Conservation (phyloP, 2,329 filamentous ascomycete species). For the Calonectria leucothoes region DNA sequence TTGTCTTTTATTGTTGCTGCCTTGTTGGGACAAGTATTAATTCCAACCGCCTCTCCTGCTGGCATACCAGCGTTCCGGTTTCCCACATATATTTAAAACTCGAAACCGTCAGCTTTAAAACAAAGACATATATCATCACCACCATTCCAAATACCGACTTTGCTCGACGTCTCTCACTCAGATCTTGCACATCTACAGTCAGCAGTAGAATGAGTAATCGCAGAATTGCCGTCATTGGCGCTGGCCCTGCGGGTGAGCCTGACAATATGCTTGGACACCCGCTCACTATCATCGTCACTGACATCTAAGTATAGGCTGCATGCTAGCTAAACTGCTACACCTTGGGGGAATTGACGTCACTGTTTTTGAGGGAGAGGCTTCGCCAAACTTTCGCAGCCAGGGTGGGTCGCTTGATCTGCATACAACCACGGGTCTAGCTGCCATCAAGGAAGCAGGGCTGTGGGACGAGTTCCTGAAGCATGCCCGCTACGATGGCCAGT, state of each 20-base stretch:
- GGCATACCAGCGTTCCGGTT: not conserved
- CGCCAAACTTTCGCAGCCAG: slow-evolving; percentile 58
- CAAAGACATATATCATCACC: not conserved
- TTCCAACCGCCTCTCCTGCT: not conserved
- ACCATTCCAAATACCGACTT: not conserved
- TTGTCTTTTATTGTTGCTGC: not conserved
- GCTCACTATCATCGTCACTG: not conserved
- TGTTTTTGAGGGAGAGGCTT: slow-evolving; percentile 62
- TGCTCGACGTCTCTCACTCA: not conserved
- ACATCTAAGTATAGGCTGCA: slow-evolving; percentile 33
- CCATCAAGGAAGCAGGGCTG: slow-evolving; percentile 61
- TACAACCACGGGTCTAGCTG: slow-evolving; percentile 60
- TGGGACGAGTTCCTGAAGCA: slow-evolving; percentile 61
- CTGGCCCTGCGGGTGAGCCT: slow-evolving; percentile 42
- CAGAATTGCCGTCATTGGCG: slow-evolving; percentile 43
- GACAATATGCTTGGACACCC: not conserved
- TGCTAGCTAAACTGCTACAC: slow-evolving; percentile 61
- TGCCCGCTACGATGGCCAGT: slow-evolving; percentile 65
- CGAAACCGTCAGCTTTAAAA: not conserved
- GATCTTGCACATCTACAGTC: not conserved
- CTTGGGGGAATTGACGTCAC: slow-evolving; percentile 57
- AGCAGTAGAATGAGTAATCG: slow-evolving; percentile 31
- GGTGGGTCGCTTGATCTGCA: slow-evolving; percentile 68
- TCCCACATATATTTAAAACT: not conserved
- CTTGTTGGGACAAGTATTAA: not conserved